A percentile compares a stretch with the other conserved stretches of the same genome.
phyloP scores from a whole-genome alignment of 352 stramenopile species.

The Phytopythium litorale region DNA sequence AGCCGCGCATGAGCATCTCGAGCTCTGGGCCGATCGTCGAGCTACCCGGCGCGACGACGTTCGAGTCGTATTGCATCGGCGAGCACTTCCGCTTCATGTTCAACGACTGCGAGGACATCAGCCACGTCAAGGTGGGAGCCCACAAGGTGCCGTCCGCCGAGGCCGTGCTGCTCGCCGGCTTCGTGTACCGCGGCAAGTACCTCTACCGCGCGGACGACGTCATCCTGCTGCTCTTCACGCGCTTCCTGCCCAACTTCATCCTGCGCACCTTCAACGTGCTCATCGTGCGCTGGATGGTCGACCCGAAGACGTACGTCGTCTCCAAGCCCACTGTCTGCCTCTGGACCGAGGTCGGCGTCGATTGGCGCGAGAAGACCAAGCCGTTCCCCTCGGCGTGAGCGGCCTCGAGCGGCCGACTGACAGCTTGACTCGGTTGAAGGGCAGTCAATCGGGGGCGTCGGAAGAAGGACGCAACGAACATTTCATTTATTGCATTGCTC shows the following conservation, averaged over 20 bases:
- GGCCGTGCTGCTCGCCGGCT: constrained; percentile 1
- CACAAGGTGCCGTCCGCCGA: constrained; percentile 4
- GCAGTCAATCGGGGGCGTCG: too few species aligned
- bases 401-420: background rate
- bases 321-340: constrained; percentile 26
- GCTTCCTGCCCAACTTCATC: constrained; percentile 7
- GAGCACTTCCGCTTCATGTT: constrained; percentile 9
- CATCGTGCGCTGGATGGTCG: constrained; percentile 14
- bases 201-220: constrained; percentile 7
- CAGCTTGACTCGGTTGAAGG: too few species aligned
- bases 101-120: constrained; percentile 9
- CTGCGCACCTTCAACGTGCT: constrained; percentile 14
- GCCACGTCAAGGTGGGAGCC: background rate
- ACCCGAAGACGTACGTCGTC: constrained; percentile 22
- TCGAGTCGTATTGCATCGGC: constrained; percentile 7
- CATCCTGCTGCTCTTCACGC: constrained; percentile 8
- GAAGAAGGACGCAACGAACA: too few species aligned
- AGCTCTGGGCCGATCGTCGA: constrained; percentile 5
- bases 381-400: constrained; percentile 23
- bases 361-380: constrained; percentile 31
- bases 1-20: constrained; percentile 2
- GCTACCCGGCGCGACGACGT: constrained; percentile 4
- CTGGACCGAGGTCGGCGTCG: constrained; percentile 32
- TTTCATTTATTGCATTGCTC: constrained; percentile 5
- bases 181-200: constrained; percentile 6